phyloP scores from a whole-genome alignment of 257 asterid genomes.

The Gentiana straminea region DNA sequence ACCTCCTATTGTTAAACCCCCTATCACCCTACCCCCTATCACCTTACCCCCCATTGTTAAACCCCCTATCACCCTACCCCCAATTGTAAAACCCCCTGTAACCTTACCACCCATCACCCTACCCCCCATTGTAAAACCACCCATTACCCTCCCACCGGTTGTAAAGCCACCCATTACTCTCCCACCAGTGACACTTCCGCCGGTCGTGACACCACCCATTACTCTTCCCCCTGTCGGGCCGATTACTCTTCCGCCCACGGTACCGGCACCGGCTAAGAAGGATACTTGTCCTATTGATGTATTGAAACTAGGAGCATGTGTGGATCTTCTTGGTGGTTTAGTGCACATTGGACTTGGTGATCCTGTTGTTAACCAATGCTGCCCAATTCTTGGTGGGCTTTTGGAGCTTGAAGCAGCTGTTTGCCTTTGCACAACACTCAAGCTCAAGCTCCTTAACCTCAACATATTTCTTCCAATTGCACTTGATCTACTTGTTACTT shows the following conservation, averaged over 20 bases:
- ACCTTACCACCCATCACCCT: conserved; percentile 14
- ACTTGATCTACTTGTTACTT: conserved; percentile 61
- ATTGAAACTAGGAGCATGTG: conserved; percentile 77
- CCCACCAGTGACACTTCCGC: conserved; percentile 4
- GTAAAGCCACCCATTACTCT: conserved; percentile 13
- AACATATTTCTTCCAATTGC: conserved; percentile 58
- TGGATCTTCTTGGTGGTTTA: conserved; percentile 63
- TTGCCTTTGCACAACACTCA: conserved; percentile 65
- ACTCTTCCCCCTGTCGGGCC: conserved; percentile 19
- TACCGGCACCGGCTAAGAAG: conserved; percentile 17
- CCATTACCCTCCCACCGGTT: conserved; percentile 8
- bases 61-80: conserved; percentile 16
- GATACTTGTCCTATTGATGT: conserved; percentile 61
- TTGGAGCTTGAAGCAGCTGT: conserved; percentile 66
- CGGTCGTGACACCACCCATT: conserved; percentile 3
- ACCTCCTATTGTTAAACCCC: conserved; percentile 17
- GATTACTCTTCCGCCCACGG: conserved; percentile 10
- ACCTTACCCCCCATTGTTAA: background rate
- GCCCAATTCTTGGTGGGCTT: conserved; percentile 61
- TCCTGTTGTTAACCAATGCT: conserved; percentile 60
- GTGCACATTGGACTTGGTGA: conserved; percentile 61
- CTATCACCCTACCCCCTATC: conserved; percentile 2
- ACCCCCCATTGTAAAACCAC: conserved; percentile 8
- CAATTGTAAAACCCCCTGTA: conserved; percentile 9
- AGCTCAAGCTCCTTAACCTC: conserved; percentile 57